Percentiles rank a stretch among this genome's conserved stretches.
These are phyloP conservation scores for Populus ilicifolia DNA, from an alignment of 345 rosid species.

Conservation along the genomic window DNA sequence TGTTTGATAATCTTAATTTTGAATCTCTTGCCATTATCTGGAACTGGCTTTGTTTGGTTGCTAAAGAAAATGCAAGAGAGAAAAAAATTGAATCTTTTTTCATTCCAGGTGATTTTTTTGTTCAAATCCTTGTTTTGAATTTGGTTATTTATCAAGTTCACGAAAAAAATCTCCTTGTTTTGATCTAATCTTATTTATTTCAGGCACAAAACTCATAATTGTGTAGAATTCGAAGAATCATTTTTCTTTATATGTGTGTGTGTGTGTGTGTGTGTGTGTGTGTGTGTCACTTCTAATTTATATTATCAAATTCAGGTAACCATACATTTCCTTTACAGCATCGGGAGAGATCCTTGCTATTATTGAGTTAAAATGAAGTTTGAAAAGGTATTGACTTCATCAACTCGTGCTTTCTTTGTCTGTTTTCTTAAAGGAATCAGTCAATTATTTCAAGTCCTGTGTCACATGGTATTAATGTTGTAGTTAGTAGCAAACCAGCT, in stretches of 20 bases:
- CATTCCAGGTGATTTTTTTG: neutral
- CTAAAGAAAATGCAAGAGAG: neutral
- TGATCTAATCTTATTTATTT: too few relatives aligned
- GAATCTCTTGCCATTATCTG: too few relatives aligned
- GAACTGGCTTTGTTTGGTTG: neutral
- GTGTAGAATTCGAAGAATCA: neutral
- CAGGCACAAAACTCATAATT: neutral
- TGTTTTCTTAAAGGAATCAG: neutral
- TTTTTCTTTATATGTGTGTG: neutral
- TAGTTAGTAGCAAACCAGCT: neutral
- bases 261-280: too few relatives aligned
- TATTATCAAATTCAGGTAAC: neutral
- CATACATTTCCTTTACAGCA: neutral
- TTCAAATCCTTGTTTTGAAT: neutral
- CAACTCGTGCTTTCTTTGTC: neutral
- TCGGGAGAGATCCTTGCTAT: neutral
- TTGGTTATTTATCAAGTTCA: neutral
- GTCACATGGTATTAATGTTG: neutral
- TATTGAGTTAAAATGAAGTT: constrained; percentile 6
- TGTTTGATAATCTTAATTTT: neutral
- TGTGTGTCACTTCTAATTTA: neutral
- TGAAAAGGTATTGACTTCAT: neutral
- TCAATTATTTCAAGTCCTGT: neutral
- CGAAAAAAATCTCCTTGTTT: neutral
- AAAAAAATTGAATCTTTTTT: neutral